phyloP scores from a whole-genome alignment of 2,329 filamentous ascomycete genomes.

The Stagonosporopsis vannaccii region DNA sequence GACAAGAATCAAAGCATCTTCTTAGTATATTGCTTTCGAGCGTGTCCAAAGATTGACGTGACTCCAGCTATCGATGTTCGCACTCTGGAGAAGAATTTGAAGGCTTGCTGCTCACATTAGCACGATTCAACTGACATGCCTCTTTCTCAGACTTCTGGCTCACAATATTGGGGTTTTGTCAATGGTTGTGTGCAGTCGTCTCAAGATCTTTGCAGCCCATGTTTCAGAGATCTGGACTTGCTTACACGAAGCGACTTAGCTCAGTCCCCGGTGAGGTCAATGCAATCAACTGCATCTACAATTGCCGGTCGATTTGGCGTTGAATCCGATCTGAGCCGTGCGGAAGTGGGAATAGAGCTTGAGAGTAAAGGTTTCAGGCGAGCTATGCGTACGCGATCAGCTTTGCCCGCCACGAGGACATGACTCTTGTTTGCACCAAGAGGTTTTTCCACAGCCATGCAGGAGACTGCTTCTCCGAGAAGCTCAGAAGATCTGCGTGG shows the following conservation, averaged over 20 bases:
- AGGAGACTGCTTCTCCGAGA: background rate
- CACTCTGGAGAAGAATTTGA: background rate
- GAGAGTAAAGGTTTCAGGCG: conserved; percentile 11
- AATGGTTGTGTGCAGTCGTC: too few species aligned
- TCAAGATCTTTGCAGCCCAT: background rate
- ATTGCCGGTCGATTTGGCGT: background rate
- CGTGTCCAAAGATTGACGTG: background rate
- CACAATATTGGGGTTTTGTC: too few species aligned
- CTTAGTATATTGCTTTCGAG: background rate
- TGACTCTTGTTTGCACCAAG: background rate
- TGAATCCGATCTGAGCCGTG: background rate
- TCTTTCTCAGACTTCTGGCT: too few species aligned
- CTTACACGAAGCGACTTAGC: background rate
- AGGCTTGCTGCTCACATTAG: background rate
- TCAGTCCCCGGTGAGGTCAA: conserved; percentile 9
- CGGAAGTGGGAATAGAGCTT: background rate
- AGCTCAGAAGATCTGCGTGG: background rate
- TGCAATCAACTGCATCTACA: background rate
- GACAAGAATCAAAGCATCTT: background rate
- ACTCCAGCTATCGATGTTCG: background rate
- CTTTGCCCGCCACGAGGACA: background rate
- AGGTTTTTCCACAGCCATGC: too few species aligned
- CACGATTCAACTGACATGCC: too few species aligned
- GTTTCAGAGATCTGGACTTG: background rate
- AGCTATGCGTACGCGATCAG: conserved; percentile 1